A percentile compares a stretch with the other conserved stretches of the same genome.
Evolutionary conservation across 2,329 filamentous ascomycete genomes (phyloP).

Genomic region (Exophiala viscosa): DNA sequence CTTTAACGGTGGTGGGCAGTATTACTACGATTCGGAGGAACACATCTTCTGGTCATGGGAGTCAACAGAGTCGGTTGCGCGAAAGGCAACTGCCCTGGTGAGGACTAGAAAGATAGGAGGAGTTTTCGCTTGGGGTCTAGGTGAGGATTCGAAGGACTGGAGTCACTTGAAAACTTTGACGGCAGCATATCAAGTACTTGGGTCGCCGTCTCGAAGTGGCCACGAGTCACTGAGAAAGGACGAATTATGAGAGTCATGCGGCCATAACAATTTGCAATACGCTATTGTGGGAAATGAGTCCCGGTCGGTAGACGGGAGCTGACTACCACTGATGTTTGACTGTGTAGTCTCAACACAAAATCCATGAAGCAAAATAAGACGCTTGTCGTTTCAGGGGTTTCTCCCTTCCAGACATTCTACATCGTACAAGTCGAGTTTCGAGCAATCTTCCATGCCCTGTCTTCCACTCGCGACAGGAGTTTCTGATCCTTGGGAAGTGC

Average conservation of each 20-base stretch:
- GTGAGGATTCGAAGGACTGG: constrained; percentile 52
- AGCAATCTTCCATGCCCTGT: too few species aligned
- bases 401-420: too few species aligned
- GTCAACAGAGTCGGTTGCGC: constrained; percentile 55
- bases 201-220: neutral
- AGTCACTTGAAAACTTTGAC: neutral
- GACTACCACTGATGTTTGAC: too few species aligned
- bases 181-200: neutral
- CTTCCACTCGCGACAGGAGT: too few species aligned
- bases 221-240: neutral
- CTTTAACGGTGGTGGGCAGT: constrained; percentile 58
- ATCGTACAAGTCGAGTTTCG: too few species aligned
- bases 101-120: constrained; percentile 58
- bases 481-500: too few species aligned
- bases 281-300: too few species aligned
- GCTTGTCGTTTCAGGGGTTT: too few species aligned
- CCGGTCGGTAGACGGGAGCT: too few species aligned
- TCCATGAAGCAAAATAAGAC: too few species aligned
- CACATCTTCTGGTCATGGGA: constrained; percentile 73
- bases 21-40: constrained; percentile 61
- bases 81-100: constrained; percentile 62
- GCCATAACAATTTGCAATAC: too few species aligned
- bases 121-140: constrained; percentile 72
- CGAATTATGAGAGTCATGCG: neutral
- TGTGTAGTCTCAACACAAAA: too few species aligned